These are phyloP conservation scores for Intubia oerlemansii DNA, from an alignment of 2,329 filamentous ascomycete species.

Conservation along the genomic window DNA sequence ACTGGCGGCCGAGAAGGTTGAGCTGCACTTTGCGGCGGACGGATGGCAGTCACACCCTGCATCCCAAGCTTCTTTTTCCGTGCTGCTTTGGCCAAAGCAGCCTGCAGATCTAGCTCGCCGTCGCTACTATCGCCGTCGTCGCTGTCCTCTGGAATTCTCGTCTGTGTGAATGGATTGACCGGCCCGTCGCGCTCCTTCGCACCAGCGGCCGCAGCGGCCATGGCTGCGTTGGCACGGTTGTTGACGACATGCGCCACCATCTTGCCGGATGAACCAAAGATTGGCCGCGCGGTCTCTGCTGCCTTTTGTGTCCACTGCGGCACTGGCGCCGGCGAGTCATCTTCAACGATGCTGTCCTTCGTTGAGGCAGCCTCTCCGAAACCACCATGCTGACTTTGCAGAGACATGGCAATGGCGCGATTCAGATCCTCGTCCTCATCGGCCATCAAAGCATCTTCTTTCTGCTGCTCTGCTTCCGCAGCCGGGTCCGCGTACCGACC, in stretches of 20 bases:
- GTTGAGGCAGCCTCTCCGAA: too few relatives aligned
- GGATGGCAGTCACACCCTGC: too few relatives aligned
- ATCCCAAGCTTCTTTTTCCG: constrained; percentile 32
- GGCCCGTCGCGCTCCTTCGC: not conserved
- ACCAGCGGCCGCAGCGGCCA: constrained; percentile 10
- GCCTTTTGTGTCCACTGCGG: constrained; percentile 36
- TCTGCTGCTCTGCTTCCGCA: too few relatives aligned
- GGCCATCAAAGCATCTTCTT: constrained; percentile 12
- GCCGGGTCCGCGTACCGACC: constrained; percentile 11
- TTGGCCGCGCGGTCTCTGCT: constrained; percentile 26
- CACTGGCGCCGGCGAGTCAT: constrained; percentile 27
- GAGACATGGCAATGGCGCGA: constrained; percentile 65
- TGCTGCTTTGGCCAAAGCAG: constrained; percentile 47
- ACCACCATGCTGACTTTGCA: constrained; percentile 44
- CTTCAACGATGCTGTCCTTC: constrained; percentile 17
- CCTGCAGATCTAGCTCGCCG: constrained; percentile 60
- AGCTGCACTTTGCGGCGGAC: too few relatives aligned
- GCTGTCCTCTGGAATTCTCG: constrained; percentile 4
- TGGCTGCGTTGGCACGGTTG: constrained; percentile 42
- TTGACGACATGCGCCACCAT: constrained; percentile 58
- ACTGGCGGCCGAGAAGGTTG: too few relatives aligned
- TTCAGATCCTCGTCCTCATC: constrained; percentile 43
- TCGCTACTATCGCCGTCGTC: constrained; percentile 36
- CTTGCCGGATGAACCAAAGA: constrained; percentile 27
- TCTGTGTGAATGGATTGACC: constrained; percentile 13